Evolutionary conservation across 371 early-diverging fungal genomes (phyloP), one percentile per base, ranked within the genome.

Genomic region (Neoconidiobolus thromboides): DNA sequence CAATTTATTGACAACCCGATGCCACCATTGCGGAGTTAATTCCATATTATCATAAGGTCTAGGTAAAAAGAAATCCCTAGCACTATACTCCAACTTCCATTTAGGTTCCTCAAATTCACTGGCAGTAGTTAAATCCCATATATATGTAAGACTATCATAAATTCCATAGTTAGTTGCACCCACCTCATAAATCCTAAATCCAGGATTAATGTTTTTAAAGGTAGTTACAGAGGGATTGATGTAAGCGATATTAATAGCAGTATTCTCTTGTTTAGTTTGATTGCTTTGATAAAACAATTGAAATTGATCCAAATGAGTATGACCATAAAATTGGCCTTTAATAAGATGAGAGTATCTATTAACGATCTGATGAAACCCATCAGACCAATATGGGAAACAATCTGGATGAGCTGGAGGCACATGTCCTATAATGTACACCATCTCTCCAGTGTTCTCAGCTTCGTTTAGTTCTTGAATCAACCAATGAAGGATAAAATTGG

Each of bases 221-320:
- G 64, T 43, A 5, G 64, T 64, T 3, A 64, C 55, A 38, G 58
- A 57, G 26, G 64, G 64, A 5, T 10, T 62, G 9, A 64, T 39
- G 38, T 58, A 64, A 26, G 43, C 43, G 3, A 64, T 52, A 38
- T 59, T 59, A 46, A 62, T 42, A 9, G 61, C 43, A 4, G 0
- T 37, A 38, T 46, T 43, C 26, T 54, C 12, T 7, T 6, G 26
- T 7, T 51, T 54, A 10, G n/a, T 14, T n/a, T 3, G 41, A 4
- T 4, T n/a, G 15, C 26, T 36, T 39, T 56, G 40, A 48, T 64
- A 64, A 38, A 50, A 48, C 4, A 64, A 15, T 42, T 62, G 56
- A 40, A 62, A 64, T 46, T 62, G 49, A 40, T 64, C 64, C 15
- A 37, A 46, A 38, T 64, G 64, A 38, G 62, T 58, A 48, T 64